Conservation (phyloP, 768 basidiomycete species). For the Lenzites betulinus region DNA sequence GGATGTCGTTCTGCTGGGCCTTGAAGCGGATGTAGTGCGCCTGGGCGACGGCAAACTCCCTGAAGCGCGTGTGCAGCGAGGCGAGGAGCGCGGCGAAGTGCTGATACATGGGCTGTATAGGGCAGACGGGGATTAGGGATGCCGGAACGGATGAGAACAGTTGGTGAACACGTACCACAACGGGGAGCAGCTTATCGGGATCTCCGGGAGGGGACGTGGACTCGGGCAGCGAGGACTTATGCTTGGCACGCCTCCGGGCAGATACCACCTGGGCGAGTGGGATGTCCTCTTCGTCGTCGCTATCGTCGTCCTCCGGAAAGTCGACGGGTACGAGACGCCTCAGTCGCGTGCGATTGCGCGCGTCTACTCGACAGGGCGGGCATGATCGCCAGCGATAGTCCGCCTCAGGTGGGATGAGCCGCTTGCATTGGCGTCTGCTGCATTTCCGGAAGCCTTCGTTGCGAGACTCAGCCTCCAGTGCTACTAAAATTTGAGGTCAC, state of each 20-base stretch:
- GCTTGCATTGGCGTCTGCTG: conserved; percentile 16
- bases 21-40: conserved; percentile 26
- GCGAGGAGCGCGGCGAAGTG: conserved; percentile 18
- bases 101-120: conserved; percentile 25
- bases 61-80: conserved; percentile 20
- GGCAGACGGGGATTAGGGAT: neutral
- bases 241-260: neutral
- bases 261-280: neutral
- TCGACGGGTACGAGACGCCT: neutral
- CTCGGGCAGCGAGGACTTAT: too few species aligned
- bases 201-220: neutral
- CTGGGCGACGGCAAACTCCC: conserved; percentile 24
- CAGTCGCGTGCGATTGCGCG: conserved; percentile 5
- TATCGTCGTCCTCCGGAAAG: neutral
- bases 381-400: conserved; percentile 26
- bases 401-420: conserved; percentile 19
- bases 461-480: neutral
- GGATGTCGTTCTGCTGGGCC: neutral
- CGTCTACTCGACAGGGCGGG: conserved; percentile 21
- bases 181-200: neutral
- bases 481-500: neutral
- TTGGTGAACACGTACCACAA: neutral
- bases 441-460: conserved; percentile 21
- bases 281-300: neutral
- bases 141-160: neutral